Evolutionary conservation across 495 filamentous ascomycete genomes (phyloP), one percentile per base, ranked within the genome.

Genomic region (Penicillium steckii): DNA sequence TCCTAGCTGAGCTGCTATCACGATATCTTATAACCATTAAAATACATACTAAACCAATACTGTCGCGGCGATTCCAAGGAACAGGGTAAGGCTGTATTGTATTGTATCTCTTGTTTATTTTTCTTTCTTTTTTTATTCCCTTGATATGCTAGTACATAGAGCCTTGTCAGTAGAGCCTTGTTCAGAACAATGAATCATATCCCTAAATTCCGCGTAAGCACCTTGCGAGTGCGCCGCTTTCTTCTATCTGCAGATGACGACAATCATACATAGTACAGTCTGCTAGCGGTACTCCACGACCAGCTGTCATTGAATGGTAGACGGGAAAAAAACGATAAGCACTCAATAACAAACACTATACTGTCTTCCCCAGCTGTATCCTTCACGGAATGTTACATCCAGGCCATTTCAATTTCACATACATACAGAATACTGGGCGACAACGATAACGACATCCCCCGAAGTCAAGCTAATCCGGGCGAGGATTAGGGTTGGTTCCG

Each of bases 181-280:
- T 37, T 37, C n/a, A 15, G 15, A 7, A 7, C 15, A 37, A 37
- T 37, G n/a, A 37, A 17, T 37, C 33, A 37, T 37, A n/a, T 15
- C n/a, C 33, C 33, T 15, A 37, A 37, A 37, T 17, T 13, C 38
- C 38, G 9, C 38, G 56, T 53, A 49, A 58, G 56, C 56, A 58
- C 56, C 33, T 54, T 58, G 56, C 40, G 33, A 50, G 30, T 48
- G 44, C 45, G 54, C 56, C 50, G 50, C 42, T 50, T 43, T 33
- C n/a, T n/a, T n/a, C 46, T 33, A 50, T 15, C 49, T 55, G 59
- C 52, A 56, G 46, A 53, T 57, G 48, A 57, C 46, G 24, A 50
- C 59, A 61, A 58, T 61, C 44, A 55, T 41, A 13, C 48, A 35
- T 37, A 12, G 29, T 32, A 1, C 33, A 37, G n/a, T n/a, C n/a